Evolutionary conservation across 2,329 filamentous ascomycete genomes (phyloP).

Genomic region (Fonsecaea pugnacius): DNA sequence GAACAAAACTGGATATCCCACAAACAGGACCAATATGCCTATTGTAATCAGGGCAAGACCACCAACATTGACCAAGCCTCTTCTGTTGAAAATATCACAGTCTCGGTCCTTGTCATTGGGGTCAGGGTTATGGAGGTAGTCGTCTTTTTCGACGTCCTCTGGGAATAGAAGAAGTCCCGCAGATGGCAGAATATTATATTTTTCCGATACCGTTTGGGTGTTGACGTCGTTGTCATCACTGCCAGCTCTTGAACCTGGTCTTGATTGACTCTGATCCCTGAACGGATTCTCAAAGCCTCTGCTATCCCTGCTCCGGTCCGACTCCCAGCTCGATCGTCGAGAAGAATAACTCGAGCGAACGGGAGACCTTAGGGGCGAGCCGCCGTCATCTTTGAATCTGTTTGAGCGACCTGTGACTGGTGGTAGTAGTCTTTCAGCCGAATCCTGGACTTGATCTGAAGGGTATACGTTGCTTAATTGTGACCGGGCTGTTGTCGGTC

Average conservation of each 20-base stretch:
- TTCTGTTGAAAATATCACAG: slow-evolving; percentile 67
- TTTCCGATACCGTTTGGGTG: slow-evolving; percentile 73
- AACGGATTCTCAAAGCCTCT: slow-evolving; percentile 60
- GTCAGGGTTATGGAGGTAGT: slow-evolving; percentile 72
- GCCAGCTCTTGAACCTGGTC: slow-evolving; percentile 54
- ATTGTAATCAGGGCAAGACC: slow-evolving; percentile 63
- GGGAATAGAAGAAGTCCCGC: slow-evolving; percentile 70
- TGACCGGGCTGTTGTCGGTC: slow-evolving; percentile 22
- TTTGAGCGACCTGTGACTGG: slow-evolving; percentile 36
- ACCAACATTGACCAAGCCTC: slow-evolving; percentile 68
- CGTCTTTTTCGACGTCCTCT: slow-evolving; percentile 74
- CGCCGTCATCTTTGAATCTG: slow-evolving; percentile 54
- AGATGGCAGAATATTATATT: slow-evolving; percentile 73
- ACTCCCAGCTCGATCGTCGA: slow-evolving; percentile 68
- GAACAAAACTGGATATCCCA: slow-evolving; percentile 72
- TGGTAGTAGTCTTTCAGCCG: slow-evolving; percentile 35
- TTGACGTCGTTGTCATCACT: slow-evolving; percentile 70
- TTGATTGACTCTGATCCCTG: slow-evolving; percentile 64
- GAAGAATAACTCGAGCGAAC: slow-evolving; percentile 60
- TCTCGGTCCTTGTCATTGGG: slow-evolving; percentile 65
- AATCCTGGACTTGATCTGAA: slow-evolving; percentile 30
- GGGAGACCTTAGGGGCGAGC: slow-evolving; percentile 54
- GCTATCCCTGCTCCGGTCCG: slow-evolving; percentile 61
- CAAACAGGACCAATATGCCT: slow-evolving; percentile 67
- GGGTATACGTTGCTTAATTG: slow-evolving; percentile 37